Conservation (phyloP, 2,329 filamentous ascomycete genomes). For the Plectosphaerella sp. region DNA sequence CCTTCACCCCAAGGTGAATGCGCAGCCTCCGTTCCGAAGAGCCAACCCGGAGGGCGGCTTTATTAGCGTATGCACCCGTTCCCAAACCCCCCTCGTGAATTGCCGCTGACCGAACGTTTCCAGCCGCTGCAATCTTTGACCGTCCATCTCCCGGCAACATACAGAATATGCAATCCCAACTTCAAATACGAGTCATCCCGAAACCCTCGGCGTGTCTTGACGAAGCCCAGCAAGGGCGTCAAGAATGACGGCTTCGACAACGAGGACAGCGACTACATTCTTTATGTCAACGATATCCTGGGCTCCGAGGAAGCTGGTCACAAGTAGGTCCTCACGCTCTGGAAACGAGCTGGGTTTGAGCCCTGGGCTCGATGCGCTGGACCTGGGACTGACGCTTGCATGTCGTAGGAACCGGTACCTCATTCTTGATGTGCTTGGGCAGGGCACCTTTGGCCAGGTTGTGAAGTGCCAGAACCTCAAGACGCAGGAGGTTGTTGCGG, state of each 20-base stretch:
- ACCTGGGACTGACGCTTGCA: conserved; percentile 5
- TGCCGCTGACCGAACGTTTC: conserved; percentile 15
- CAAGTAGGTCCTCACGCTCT: conserved; percentile 57
- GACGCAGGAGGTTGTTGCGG: conserved; percentile 95
- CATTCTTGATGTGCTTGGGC: conserved; percentile 92
- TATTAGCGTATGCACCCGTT: conserved; percentile 69
- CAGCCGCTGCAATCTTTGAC: conserved; percentile 95
- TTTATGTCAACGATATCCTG: conserved; percentile 98
- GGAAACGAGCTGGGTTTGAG: neutral
- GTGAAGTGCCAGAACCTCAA: conserved; percentile 99
- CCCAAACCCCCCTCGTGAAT: neutral
- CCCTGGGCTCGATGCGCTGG: too few relatives aligned
- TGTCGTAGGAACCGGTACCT: conserved; percentile 80
- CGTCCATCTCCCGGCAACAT: conserved; percentile 86
- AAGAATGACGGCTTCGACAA: conserved; percentile 99
- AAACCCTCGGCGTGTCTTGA: conserved; percentile 91
- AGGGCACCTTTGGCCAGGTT: conserved; percentile 97
- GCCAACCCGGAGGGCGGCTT: conserved; percentile 97
- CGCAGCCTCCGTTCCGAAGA: conserved; percentile 84
- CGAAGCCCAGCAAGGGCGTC: conserved; percentile 95
- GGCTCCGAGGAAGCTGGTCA: conserved; percentile 97
- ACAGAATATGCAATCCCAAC: conserved; percentile 94
- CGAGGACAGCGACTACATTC: conserved; percentile 97
- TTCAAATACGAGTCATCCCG: conserved; percentile 99
- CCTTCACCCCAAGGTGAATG: conserved; percentile 75